phyloP scores from a whole-genome alignment of 192 early-diverging fungal species.

The Kickxella alabastrina region DNA sequence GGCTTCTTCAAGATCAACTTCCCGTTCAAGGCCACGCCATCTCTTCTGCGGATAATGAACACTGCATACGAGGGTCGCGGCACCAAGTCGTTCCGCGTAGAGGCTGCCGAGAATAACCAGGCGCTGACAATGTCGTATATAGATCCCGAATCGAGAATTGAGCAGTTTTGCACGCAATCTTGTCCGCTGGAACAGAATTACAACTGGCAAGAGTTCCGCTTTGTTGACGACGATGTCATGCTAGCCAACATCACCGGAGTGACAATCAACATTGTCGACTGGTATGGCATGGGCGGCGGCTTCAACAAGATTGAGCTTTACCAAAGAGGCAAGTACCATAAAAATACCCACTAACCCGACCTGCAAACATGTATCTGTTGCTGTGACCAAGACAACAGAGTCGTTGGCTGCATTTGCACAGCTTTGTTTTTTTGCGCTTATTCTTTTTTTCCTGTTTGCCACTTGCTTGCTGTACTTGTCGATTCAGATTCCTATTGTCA shows the following conservation, averaged over 20 bases:
- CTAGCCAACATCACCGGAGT: slow-evolving; percentile 49
- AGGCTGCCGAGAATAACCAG: slow-evolving; percentile 55
- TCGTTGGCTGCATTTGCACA: neutral
- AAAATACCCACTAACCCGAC: too few relatives aligned
- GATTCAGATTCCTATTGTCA: too few relatives aligned
- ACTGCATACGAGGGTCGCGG: slow-evolving; percentile 54
- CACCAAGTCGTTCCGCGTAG: slow-evolving; percentile 64
- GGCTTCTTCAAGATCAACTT: slow-evolving; percentile 66
- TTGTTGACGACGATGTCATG: slow-evolving; percentile 46
- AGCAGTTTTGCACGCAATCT: slow-evolving; percentile 32
- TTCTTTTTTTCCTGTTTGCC: neutral
- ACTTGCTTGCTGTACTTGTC: too few relatives aligned
- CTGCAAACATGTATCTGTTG: too few relatives aligned
- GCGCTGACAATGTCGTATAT: slow-evolving; percentile 60
- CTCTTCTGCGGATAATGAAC: slow-evolving; percentile 66
- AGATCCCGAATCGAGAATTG: slow-evolving; percentile 52
- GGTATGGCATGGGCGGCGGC: slow-evolving; percentile 54
- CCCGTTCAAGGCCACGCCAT: slow-evolving; percentile 54
- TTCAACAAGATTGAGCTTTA: slow-evolving; percentile 50
- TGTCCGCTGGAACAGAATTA: slow-evolving; percentile 41
- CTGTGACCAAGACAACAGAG: neutral
- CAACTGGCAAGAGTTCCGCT: slow-evolving; percentile 49
- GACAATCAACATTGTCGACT: slow-evolving; percentile 58
- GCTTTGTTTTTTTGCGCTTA: too few relatives aligned
- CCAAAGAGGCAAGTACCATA: slow-evolving; percentile 38